Percentiles rank a stretch among this genome's conserved stretches.
Conservation (phyloP, 768 basidiomycete genomes). For the Hericium rajendrae region DNA sequence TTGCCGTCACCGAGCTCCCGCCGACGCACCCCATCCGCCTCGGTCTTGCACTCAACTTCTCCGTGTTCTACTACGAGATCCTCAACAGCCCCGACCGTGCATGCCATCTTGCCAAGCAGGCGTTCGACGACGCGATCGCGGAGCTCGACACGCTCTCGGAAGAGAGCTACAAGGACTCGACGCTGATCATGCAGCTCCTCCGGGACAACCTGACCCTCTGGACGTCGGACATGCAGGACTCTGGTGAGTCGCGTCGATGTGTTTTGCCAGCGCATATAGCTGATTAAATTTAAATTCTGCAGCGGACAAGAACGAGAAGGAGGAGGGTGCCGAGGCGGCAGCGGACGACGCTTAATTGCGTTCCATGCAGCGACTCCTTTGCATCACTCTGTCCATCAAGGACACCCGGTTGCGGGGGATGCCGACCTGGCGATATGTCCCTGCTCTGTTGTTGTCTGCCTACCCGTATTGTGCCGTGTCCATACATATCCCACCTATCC, state of each 20-base stretch:
- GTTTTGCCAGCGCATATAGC: not conserved
- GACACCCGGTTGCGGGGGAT: not conserved
- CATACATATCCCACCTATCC: constrained; percentile 4
- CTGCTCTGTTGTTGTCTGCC: not conserved
- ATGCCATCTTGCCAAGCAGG: constrained; percentile 97
- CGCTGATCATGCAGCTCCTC: constrained; percentile 92
- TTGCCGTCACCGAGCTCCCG: constrained; percentile 91
- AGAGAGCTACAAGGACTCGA: constrained; percentile 99
- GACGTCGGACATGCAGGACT: constrained; percentile 97
- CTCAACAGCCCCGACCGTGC: constrained; percentile 98
- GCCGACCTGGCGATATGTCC: not conserved
- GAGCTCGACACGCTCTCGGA: constrained; percentile 98
- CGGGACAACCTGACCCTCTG: constrained; percentile 96
- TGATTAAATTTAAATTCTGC: constrained; percentile 1
- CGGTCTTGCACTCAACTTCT: constrained; percentile 98
- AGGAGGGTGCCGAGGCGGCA: constrained; percentile 51
- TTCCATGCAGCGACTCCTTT: constrained; percentile 1
- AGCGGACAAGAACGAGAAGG: constrained; percentile 65
- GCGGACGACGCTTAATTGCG: constrained; percentile 50
- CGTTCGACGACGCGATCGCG: constrained; percentile 97
- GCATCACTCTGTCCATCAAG: constrained; percentile 4
- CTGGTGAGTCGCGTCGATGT: constrained; percentile 40
- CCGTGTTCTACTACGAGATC: constrained; percentile 99
- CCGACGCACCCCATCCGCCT: constrained; percentile 98
- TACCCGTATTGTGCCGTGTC: constrained; percentile 5